A percentile compares a stretch with the other conserved stretches of the same genome.
These are phyloP conservation scores for Xylaria sp. DNA, from an alignment of 2,329 filamentous ascomycete species.

Conservation along the genomic window DNA sequence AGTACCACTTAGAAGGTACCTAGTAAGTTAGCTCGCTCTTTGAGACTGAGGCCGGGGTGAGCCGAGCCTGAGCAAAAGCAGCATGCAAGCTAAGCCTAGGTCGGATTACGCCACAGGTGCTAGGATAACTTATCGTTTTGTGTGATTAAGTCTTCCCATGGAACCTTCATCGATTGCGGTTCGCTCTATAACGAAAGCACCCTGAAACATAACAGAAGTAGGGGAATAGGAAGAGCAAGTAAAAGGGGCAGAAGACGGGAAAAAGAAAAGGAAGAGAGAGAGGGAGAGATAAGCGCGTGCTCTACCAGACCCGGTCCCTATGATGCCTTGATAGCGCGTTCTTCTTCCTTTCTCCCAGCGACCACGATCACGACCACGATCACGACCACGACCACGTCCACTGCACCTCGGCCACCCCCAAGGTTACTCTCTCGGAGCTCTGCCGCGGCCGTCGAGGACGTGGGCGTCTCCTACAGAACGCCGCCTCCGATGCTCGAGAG, in stretches of 20 bases:
- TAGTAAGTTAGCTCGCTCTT: no score
- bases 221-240: neutral
- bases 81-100: no score
- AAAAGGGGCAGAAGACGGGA: neutral
- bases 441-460: constrained; percentile 16
- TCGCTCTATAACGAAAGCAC: neutral
- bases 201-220: neutral
- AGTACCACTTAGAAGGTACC: no score
- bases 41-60: no score
- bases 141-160: neutral
- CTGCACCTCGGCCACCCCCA: neutral
- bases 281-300: no score
- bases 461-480: constrained; percentile 23
- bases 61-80: no score
- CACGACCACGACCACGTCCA: neutral
- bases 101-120: no score
- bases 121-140: no score
- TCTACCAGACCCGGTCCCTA: neutral
- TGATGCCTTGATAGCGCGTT: constrained; percentile 17
- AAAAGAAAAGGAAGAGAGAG: neutral
- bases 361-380: neutral
- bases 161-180: neutral
- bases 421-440: neutral
- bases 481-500: constrained; percentile 65
- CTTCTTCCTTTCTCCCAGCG: neutral